Conservation (phyloP, 257 asterid species). For the Solanum stenotomum region DNA sequence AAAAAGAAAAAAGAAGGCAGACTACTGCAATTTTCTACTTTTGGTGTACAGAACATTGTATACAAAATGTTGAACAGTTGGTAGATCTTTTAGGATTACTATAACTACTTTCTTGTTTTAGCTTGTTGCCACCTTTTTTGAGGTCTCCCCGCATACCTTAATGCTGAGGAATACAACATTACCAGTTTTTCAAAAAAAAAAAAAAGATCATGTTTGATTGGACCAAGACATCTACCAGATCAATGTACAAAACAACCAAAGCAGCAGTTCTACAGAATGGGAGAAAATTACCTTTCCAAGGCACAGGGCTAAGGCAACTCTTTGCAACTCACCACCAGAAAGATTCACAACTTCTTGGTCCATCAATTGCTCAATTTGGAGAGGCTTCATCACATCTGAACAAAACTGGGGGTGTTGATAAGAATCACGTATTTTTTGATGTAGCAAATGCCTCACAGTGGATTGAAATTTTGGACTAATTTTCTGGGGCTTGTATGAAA, state of each 20-base stretch:
- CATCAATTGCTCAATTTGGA: constrained; percentile 93
- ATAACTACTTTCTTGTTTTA: neutral
- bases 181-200: neutral
- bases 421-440: constrained; percentile 80
- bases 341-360: constrained; percentile 95
- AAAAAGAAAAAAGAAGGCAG: neutral
- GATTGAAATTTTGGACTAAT: constrained; percentile 71
- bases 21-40: neutral
- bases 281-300: constrained; percentile 74
- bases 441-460: constrained; percentile 72
- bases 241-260: neutral
- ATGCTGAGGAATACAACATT: neutral
- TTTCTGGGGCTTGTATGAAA: constrained; percentile 97
- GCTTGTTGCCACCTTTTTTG: neutral
- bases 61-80: neutral
- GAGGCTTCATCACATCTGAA: constrained; percentile 98
- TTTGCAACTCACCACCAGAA: constrained; percentile 98
- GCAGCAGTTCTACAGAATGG: neutral
- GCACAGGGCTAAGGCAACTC: constrained; percentile 88
- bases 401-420: constrained; percentile 90
- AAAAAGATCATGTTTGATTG: neutral
- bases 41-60: neutral
- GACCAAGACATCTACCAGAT: neutral
- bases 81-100: neutral
- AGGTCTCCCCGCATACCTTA: neutral